Percentiles rank a stretch among this genome's conserved stretches.
These are phyloP conservation scores for Litchi chinensis DNA, from an alignment of 345 rosid species.

Conservation along the genomic window DNA sequence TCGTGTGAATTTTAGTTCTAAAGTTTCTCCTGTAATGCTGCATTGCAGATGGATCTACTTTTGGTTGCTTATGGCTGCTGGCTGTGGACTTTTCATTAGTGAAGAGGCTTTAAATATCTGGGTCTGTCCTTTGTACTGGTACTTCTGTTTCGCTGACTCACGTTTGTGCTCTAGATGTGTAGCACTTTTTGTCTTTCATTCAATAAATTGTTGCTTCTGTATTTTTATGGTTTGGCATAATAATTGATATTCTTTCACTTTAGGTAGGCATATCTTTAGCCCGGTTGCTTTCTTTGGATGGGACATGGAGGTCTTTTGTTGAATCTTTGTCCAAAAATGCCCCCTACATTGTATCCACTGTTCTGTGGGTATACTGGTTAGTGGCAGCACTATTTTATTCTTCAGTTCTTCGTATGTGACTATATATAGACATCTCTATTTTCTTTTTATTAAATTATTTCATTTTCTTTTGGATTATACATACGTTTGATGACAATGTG, in stretches of 20 bases:
- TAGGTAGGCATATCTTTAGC: constrained; percentile 84
- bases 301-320: constrained; percentile 77
- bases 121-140: constrained; percentile 78
- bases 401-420: constrained; percentile 6
- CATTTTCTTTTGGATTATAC: neutral
- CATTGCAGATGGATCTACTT: constrained; percentile 85
- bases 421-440: neutral
- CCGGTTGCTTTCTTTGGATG: constrained; percentile 71
- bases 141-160: constrained; percentile 55
- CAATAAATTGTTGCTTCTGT: neutral
- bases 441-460: neutral
- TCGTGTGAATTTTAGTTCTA: neutral
- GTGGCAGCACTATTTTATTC: constrained; percentile 26
- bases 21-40: constrained; percentile 14
- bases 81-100: constrained; percentile 81
- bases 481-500: neutral
- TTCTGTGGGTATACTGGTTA: constrained; percentile 89
- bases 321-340: constrained; percentile 68
- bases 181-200: neutral
- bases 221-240: neutral
- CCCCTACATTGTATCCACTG: constrained; percentile 64
- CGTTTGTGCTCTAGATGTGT: constrained; percentile 1
- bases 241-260: constrained; percentile 7
- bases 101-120: constrained; percentile 94
- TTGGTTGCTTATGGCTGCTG: constrained; percentile 96